A percentile compares a stretch with the other conserved stretches of the same genome.
phyloP scores from a whole-genome alignment of 2,329 filamentous ascomycete species.

The Pseudocercospora fuligena region DNA sequence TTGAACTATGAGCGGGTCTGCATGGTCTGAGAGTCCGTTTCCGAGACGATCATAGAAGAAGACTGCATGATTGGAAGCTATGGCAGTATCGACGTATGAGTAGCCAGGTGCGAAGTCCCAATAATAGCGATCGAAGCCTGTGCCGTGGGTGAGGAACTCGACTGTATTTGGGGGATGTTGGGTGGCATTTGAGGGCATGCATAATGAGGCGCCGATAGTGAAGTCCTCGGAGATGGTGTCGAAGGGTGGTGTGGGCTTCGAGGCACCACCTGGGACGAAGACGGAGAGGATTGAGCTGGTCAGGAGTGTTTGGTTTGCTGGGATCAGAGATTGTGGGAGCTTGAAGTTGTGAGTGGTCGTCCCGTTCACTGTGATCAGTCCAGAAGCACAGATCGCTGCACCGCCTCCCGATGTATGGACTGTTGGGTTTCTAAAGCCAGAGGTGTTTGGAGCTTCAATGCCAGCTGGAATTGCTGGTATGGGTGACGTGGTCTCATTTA shows the following conservation, averaged over 20 bases:
- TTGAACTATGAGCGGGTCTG: conserved; percentile 47
- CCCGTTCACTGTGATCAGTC: not conserved
- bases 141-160: conserved; percentile 48
- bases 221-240: not conserved
- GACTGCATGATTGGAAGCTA: conserved; percentile 47
- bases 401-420: not conserved
- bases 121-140: conserved; percentile 42
- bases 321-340: conserved; percentile 12
- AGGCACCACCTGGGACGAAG: not conserved
- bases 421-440: not conserved
- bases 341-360: not conserved
- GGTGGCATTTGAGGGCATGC: not conserved
- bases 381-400: not conserved
- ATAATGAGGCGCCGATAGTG: not conserved
- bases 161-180: conserved; percentile 22
- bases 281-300: conserved; percentile 29
- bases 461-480: not conserved
- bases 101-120: conserved; percentile 40
- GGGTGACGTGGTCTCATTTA: not conserved
- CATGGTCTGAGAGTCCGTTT: conserved; percentile 43
- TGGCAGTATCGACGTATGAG: conserved; percentile 33
- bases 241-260: not conserved
- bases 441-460: not conserved
- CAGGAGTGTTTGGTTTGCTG: conserved; percentile 29
- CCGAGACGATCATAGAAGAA: conserved; percentile 50